phyloP scores from a whole-genome alignment of 164 flowering plant species.

The Tetracentron sinense region DNA sequence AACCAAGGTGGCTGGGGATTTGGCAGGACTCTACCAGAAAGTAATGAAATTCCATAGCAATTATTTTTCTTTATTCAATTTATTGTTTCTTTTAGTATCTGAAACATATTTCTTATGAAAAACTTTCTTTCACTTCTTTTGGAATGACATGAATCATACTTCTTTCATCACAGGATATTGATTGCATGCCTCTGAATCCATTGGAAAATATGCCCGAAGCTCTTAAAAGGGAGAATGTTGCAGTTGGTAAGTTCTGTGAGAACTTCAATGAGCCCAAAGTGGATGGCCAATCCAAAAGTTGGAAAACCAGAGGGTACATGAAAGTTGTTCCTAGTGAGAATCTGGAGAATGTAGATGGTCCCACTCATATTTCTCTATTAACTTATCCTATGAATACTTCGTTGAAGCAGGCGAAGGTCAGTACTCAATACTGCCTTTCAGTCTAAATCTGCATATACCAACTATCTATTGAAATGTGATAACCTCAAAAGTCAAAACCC shows the following conservation, averaged over 20 bases:
- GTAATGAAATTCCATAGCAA: too few species aligned
- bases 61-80: too few species aligned
- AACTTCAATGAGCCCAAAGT: constrained; percentile 33
- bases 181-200: constrained; percentile 66
- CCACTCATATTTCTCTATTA: constrained; percentile 26
- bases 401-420: constrained; percentile 44
- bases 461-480: too few species aligned
- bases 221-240: constrained; percentile 31
- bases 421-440: constrained; percentile 2
- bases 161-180: constrained; percentile 46
- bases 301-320: constrained; percentile 20
- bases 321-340: constrained; percentile 25
- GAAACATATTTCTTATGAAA: too few species aligned
- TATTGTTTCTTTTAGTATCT: too few species aligned
- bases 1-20: too few species aligned
- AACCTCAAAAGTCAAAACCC: background rate
- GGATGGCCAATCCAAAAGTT: constrained; percentile 27
- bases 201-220: constrained; percentile 55
- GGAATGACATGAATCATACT: background rate
- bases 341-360: constrained; percentile 29
- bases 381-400: constrained; percentile 31
- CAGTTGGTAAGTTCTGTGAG: constrained; percentile 34
- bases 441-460: background rate
- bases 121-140: too few species aligned
- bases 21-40: too few species aligned